These are phyloP conservation scores for Sphaerulina musiva DNA, from an alignment of 2,329 filamentous ascomycete genomes.

Conservation along the genomic window DNA sequence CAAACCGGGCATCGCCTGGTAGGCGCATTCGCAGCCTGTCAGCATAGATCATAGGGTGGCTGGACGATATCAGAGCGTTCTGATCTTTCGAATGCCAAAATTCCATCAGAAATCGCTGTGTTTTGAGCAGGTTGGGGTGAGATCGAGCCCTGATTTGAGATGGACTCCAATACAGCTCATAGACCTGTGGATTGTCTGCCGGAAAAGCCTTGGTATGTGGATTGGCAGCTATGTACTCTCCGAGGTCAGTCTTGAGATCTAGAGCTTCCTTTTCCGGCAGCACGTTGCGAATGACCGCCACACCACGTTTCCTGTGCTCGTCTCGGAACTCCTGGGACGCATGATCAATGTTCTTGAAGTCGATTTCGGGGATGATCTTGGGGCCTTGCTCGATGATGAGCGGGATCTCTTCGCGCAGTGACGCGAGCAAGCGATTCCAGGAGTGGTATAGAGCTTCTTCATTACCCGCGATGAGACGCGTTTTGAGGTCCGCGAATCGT, in stretches of 20 bases:
- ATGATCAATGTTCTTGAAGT: constrained; percentile 41
- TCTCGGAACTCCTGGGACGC: constrained; percentile 51
- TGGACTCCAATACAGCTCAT: constrained; percentile 47
- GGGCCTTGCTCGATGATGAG: constrained; percentile 40
- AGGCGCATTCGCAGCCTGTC: constrained; percentile 50
- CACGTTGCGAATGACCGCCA: constrained; percentile 44
- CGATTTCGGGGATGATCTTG: constrained; percentile 42
- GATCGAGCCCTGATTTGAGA: constrained; percentile 43
- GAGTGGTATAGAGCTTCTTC: constrained; percentile 45
- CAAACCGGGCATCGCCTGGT: constrained; percentile 47
- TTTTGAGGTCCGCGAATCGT: constrained; percentile 43
- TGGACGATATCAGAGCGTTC: constrained; percentile 38
- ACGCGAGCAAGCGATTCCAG: constrained; percentile 43
- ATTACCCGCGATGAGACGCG: constrained; percentile 39
- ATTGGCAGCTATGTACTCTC: constrained; percentile 42
- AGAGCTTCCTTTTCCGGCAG: constrained; percentile 41
- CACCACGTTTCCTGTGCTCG: constrained; percentile 53
- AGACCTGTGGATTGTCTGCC: constrained; percentile 45
- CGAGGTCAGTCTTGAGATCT: constrained; percentile 40
- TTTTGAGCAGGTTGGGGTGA: constrained; percentile 43
- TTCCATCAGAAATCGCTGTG: constrained; percentile 44
- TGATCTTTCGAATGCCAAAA: constrained; percentile 45
- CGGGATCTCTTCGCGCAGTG: constrained; percentile 41
- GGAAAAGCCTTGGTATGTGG: constrained; percentile 45
- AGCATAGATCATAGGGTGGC: constrained; percentile 44